A percentile compares a stretch with the other conserved stretches of the same genome.
phyloP scores from a whole-genome alignment of 805 yeast genomes.

The Candida ipomoeae region DNA sequence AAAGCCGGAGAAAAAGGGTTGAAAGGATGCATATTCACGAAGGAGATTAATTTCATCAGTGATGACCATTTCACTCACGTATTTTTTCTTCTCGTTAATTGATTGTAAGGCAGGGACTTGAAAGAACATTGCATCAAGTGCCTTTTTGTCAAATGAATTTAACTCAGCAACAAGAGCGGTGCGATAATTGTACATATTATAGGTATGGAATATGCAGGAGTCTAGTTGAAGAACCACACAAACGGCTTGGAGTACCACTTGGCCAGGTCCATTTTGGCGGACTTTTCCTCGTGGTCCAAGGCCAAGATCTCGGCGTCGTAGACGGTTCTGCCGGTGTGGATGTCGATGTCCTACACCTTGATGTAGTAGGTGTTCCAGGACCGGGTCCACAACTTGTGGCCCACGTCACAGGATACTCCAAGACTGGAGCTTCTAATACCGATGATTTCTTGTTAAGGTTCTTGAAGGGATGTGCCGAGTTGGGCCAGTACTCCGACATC shows the following conservation, averaged over 20 bases:
- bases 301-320: constrained; percentile 23
- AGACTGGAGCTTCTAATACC: constrained; percentile 86
- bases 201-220: too few species aligned
- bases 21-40: constrained; percentile 64
- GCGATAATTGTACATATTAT: too few species aligned
- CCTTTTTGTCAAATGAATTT: constrained; percentile 23
- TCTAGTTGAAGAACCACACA: constrained; percentile 18
- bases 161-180: constrained; percentile 21
- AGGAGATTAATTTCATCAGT: constrained; percentile 44
- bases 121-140: constrained; percentile 10
- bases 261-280: constrained; percentile 14
- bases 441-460: constrained; percentile 94
- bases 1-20: constrained; percentile 86
- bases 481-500: constrained; percentile 83
- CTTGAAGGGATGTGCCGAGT: constrained; percentile 89
- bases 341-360: constrained; percentile 21
- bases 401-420: constrained; percentile 64
- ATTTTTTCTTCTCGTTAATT: constrained; percentile 30
- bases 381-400: constrained; percentile 22
- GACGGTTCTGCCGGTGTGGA: constrained; percentile 19
- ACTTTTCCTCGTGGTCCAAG: constrained; percentile 22
- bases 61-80: constrained; percentile 31
- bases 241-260: constrained; percentile 14
- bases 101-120: constrained; percentile 25
- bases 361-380: constrained; percentile 21